These are phyloP conservation scores for Pezicula neosporulosa DNA, from an alignment of 2,329 filamentous ascomycete species.

Conservation along the genomic window DNA sequence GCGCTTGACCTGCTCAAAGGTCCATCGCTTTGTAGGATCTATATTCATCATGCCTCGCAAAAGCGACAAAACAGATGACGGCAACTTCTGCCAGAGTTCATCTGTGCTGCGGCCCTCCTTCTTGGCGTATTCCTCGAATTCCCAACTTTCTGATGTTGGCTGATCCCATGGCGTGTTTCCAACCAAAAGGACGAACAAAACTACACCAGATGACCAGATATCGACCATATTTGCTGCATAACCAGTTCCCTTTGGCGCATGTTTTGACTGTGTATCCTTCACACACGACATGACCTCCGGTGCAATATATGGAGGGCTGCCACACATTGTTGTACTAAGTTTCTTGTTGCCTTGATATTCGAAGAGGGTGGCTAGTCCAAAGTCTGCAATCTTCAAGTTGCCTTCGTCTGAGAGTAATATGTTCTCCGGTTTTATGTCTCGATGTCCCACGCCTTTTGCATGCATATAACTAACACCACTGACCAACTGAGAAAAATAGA, in stretches of 20 bases:
- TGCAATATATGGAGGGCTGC: conserved; percentile 94
- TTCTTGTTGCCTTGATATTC: conserved; percentile 83
- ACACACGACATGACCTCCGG: conserved; percentile 73
- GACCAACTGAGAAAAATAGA: conserved; percentile 92
- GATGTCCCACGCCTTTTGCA: conserved; percentile 89
- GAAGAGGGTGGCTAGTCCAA: conserved; percentile 92
- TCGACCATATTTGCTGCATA: conserved; percentile 82
- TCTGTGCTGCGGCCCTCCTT: conserved; percentile 80
- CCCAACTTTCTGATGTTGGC: conserved; percentile 80
- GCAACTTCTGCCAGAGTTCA: conserved; percentile 79
- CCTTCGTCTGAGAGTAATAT: conserved; percentile 83
- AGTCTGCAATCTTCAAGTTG: conserved; percentile 91
- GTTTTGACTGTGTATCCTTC: conserved; percentile 40
- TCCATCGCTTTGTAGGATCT: conserved; percentile 71
- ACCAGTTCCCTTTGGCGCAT: conserved; percentile 47
- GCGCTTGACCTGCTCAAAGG: conserved; percentile 79
- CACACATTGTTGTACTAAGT: conserved; percentile 83
- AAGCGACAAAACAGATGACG: conserved; percentile 70
- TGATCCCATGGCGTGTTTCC: conserved; percentile 99
- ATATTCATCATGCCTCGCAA: conserved; percentile 92
- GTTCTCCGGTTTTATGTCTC: conserved; percentile 92
- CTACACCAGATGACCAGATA: conserved; percentile 96
- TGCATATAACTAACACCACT: conserved; percentile 93
- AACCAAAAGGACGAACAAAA: conserved; percentile 92
- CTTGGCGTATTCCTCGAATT: conserved; percentile 83